Percentiles rank a stretch among this genome's conserved stretches.
These are phyloP conservation scores for Diaporthe citrichinensis DNA, from an alignment of 2,329 filamentous ascomycete genomes.

Conservation along the genomic window DNA sequence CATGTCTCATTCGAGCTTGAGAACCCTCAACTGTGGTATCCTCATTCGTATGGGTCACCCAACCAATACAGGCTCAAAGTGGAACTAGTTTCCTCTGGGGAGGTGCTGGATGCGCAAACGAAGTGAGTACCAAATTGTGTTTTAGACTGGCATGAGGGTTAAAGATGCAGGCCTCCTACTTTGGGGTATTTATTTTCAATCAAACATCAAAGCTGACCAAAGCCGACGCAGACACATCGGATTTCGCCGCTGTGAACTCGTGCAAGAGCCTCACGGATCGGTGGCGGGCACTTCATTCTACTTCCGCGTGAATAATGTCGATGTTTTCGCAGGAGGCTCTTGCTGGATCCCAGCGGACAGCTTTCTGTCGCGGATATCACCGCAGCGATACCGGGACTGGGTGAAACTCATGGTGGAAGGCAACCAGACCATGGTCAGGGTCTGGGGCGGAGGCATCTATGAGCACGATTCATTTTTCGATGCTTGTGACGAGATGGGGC, in stretches of 20 bases:
- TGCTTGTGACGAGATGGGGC: conserved; percentile 78
- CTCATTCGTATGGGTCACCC: conserved; percentile 2
- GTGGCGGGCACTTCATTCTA: conserved; percentile 83
- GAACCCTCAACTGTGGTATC: neutral
- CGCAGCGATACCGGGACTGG: conserved; percentile 79
- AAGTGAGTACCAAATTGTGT: neutral
- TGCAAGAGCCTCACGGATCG: conserved; percentile 69
- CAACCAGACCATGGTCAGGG: conserved; percentile 84
- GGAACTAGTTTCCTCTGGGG: neutral
- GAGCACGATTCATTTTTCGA: conserved; percentile 80
- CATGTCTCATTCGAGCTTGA: neutral
- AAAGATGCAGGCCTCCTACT: conserved; percentile 78
- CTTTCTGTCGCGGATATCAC: conserved; percentile 79
- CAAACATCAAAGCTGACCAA: conserved; percentile 64
- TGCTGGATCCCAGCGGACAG: conserved; percentile 89
- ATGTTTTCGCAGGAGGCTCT: conserved; percentile 84
- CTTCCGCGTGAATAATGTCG: conserved; percentile 82
- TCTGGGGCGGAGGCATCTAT: conserved; percentile 84
- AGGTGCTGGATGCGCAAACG: conserved; percentile 12
- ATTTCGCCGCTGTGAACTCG: conserved; percentile 73
- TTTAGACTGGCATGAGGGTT: conserved; percentile 57
- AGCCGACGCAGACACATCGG: conserved; percentile 73
- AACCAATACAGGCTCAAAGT: neutral
- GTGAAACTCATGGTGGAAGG: conserved; percentile 81
- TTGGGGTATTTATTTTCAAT: conserved; percentile 67